These are phyloP conservation scores for Borovskyia barvae DNA, from an alignment of 208 protist genomes.

Conservation along the genomic window DNA sequence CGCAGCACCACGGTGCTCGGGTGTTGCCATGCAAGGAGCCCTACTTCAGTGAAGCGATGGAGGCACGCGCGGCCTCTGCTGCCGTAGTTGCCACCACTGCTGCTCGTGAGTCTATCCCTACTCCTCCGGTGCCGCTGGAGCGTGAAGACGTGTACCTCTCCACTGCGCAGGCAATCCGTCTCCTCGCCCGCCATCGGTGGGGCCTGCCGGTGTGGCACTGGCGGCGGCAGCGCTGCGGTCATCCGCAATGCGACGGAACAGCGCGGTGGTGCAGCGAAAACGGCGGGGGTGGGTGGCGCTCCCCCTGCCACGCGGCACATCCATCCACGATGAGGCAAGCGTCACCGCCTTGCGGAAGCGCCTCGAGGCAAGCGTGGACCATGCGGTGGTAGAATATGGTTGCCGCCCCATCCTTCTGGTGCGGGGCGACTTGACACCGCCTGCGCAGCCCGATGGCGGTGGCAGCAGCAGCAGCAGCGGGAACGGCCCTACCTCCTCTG, in stretches of 20 bases:
- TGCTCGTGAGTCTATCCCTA: too few relatives aligned
- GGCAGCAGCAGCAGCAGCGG: background rate
- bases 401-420: conserved; percentile 29
- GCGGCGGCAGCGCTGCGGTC: too few relatives aligned
- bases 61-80: too few relatives aligned
- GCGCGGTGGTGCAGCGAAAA: background rate
- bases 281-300: background rate
- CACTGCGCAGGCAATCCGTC: conserved; percentile 18
- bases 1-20: background rate
- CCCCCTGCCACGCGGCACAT: background rate
- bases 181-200: conserved; percentile 6
- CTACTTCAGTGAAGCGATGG: conserved; percentile 21
- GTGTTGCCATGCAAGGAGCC: conserved; percentile 30
- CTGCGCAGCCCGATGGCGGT: background rate
- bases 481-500: conserved; percentile 5
- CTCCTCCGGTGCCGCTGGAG: too few relatives aligned
- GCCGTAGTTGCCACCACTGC: too few relatives aligned
- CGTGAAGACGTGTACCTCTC: conserved; percentile 9
- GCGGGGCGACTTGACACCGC: conserved; percentile 24
- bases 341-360: background rate
- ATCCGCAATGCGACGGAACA: too few relatives aligned
- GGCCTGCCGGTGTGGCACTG: conserved; percentile 18
- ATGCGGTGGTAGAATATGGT: conserved; percentile 5
- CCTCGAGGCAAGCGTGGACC: conserved; percentile 5
- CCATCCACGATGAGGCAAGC: background rate